phyloP scores from a whole-genome alignment of 1,284 basidiomycete species.

The Meripilus lineatus region DNA sequence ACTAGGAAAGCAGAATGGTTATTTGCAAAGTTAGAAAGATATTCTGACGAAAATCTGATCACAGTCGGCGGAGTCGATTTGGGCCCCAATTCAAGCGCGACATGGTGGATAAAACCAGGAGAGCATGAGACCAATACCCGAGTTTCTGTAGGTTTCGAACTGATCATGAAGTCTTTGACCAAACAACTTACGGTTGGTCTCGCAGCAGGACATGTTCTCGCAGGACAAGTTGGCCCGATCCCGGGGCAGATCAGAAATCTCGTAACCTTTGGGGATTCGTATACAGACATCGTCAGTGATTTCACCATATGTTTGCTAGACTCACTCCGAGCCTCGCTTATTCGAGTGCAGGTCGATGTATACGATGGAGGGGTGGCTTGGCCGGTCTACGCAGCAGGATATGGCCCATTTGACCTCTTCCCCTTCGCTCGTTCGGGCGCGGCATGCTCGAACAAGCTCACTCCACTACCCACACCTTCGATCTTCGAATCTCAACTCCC shows the following conservation, averaged over 20 bases:
- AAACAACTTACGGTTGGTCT: no score
- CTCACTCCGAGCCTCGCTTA: not conserved
- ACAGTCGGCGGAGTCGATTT: no score
- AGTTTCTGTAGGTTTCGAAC: no score
- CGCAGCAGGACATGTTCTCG: no score
- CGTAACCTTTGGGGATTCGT: constrained; percentile 45
- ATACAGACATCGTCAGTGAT: constrained; percentile 33
- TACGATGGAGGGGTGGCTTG: constrained; percentile 36
- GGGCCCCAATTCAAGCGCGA: no score
- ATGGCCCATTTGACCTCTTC: constrained; percentile 35
- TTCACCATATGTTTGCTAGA: constrained; percentile 8
- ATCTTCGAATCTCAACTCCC: constrained; percentile 38
- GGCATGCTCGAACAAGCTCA: constrained; percentile 40
- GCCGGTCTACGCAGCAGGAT: constrained; percentile 38
- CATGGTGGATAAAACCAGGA: no score
- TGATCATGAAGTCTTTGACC: no score
- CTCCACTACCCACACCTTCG: constrained; percentile 32
- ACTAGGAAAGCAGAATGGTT: no score
- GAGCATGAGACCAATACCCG: no score
- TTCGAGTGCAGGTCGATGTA: constrained; percentile 2
- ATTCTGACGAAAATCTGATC: no score
- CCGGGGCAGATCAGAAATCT: constrained; percentile 37
- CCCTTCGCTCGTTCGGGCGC: constrained; percentile 41
- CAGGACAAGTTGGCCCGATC: constrained; percentile 10
- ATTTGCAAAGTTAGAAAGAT: no score